Conservation (phyloP, 2,329 filamentous ascomycete species). For the Phaeomoniella chlamydospora region DNA sequence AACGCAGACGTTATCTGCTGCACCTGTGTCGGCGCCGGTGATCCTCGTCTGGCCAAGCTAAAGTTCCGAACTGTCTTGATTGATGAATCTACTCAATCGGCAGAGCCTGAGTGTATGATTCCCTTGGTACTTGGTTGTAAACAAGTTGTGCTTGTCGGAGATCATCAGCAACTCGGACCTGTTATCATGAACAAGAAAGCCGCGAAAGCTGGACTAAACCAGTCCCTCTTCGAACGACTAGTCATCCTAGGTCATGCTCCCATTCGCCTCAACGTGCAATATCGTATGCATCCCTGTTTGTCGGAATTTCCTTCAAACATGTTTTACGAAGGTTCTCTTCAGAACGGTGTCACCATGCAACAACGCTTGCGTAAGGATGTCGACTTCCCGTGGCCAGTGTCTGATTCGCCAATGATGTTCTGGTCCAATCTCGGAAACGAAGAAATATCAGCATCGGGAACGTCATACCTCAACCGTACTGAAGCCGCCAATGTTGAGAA, state of each 20-base stretch:
- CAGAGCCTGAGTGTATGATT: constrained; percentile 98
- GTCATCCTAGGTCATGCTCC: constrained; percentile 83
- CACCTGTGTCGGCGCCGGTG: constrained; percentile 92
- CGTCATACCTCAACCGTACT: constrained; percentile 93
- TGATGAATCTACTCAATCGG: constrained; percentile 95
- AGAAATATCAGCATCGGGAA: constrained; percentile 94
- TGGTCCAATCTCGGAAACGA: constrained; percentile 97
- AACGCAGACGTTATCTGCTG: constrained; percentile 98
- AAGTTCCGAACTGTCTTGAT: constrained; percentile 97
- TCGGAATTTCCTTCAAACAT: constrained; percentile 98
- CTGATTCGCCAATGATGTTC: constrained; percentile 98
- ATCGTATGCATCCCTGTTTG: constrained; percentile 96
- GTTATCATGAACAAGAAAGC: constrained; percentile 99
- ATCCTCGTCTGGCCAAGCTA: constrained; percentile 88
- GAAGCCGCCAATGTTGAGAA: constrained; percentile 97
- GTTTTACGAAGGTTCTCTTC: constrained; percentile 96
- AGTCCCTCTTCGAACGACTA: constrained; percentile 94
- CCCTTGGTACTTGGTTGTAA: constrained; percentile 94
- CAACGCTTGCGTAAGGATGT: constrained; percentile 83
- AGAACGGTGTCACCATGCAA: constrained; percentile 87
- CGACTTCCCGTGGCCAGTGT: constrained; percentile 94
- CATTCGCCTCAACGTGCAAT: constrained; percentile 90
- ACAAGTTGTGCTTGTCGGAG: constrained; percentile 95
- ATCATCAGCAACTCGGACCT: constrained; percentile 93
- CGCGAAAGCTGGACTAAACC: constrained; percentile 90